phyloP scores from a whole-genome alignment of 345 rosid genomes.

The Syzygium aromaticum region DNA sequence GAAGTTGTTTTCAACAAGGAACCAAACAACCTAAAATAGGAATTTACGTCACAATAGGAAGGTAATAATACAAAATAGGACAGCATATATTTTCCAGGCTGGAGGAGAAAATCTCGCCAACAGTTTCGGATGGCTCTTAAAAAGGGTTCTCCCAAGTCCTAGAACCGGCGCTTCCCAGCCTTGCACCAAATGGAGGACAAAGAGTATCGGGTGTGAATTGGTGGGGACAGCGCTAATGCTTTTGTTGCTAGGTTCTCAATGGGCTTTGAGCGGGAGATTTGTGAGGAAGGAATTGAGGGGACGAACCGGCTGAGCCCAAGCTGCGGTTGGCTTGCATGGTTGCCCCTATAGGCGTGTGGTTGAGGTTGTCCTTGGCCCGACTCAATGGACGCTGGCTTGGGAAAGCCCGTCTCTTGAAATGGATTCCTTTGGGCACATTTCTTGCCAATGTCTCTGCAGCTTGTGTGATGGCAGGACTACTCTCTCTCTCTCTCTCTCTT shows the following conservation, averaged over 20 bases:
- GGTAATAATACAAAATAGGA: no score
- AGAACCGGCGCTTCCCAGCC: neutral
- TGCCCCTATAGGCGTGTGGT: slow-evolving; percentile 81
- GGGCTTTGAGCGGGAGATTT: slow-evolving; percentile 30
- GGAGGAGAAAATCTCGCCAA: no score
- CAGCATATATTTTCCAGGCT: no score
- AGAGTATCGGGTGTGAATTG: slow-evolving; percentile 25
- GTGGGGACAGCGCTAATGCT: slow-evolving; percentile 27
- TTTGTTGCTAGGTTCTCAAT: slow-evolving; percentile 33
- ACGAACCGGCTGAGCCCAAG: slow-evolving; percentile 33
- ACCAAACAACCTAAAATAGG: no score
- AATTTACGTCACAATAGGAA: no score
- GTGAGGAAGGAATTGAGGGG: slow-evolving; percentile 37
- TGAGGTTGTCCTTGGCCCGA: slow-evolving; percentile 79
- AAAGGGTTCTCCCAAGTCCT: neutral
- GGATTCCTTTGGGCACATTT: slow-evolving; percentile 84
- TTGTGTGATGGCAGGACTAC: slow-evolving; percentile 61
- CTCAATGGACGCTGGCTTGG: slow-evolving; percentile 79
- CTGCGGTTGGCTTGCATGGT: slow-evolving; percentile 77
- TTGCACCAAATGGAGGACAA: slow-evolving; percentile 21
- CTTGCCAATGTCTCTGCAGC: slow-evolving; percentile 71
- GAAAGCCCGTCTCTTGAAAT: slow-evolving; percentile 36
- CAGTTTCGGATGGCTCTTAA: slow-evolving; percentile 52
- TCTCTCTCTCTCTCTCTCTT: no score
- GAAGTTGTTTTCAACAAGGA: no score